These are phyloP conservation scores for Fragilaria radians DNA, from an alignment of 108 stramenopile genomes.

Conservation along the genomic window DNA sequence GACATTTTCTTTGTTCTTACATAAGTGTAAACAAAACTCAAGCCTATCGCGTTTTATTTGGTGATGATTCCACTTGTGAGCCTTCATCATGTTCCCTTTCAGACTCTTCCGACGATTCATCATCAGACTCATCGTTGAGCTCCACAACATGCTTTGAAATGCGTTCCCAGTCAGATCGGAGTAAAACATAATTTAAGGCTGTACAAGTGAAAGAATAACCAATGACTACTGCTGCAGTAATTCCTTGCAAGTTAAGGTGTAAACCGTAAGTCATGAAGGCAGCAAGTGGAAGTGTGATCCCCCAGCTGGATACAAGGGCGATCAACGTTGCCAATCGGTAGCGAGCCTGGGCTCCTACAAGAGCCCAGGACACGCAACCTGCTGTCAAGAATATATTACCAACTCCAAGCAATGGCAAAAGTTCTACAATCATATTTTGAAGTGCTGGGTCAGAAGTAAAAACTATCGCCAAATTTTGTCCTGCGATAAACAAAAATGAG, in stretches of 20 bases:
- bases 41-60: too few relatives aligned
- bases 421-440: not conserved
- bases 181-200: constrained; percentile 28
- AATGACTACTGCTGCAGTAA: constrained; percentile 35
- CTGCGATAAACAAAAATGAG: constrained; percentile 23
- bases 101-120: not conserved
- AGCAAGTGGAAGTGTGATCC: constrained; percentile 38
- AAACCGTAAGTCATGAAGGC: constrained; percentile 24
- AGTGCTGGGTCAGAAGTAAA: constrained; percentile 1
- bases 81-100: not conserved
- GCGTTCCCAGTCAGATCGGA: constrained; percentile 38
- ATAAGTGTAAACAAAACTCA: too few relatives aligned
- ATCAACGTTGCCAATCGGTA: constrained; percentile 44
- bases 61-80: not conserved
- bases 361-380: constrained; percentile 44
- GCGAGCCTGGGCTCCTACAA: constrained; percentile 60
- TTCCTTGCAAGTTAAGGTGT: constrained; percentile 35
- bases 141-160: constrained; percentile 9
- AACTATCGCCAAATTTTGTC: constrained; percentile 21
- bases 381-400: constrained; percentile 40
- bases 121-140: constrained; percentile 1
- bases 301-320: constrained; percentile 37
- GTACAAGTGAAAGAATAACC: constrained; percentile 43
- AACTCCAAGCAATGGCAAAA: constrained; percentile 33
- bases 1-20: too few relatives aligned